Base-by-base conservation (phyloP, 257 asterid genomes). In the Fraxinus excelsior region DNA sequence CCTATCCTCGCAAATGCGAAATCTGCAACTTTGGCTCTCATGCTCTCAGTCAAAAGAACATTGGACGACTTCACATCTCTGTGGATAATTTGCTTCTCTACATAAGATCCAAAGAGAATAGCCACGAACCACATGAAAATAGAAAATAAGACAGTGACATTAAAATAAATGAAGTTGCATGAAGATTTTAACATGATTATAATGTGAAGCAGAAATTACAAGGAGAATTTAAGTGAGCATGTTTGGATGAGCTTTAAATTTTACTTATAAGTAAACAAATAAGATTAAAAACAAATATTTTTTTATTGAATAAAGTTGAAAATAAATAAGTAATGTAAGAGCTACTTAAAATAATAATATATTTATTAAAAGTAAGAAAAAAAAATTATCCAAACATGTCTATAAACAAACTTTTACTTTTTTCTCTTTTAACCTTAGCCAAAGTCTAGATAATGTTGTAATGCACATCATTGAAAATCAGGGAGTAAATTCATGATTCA, bases 11-110 rank as follows among this genome's bases (percentile, higher is more conserved):
- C 99, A 58, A 93, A 96, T 75, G 98, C 99, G 80, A 96, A 96
- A 83, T 96, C 99, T 3, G 99, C 97, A 70, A 96, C 99, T 80
- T 94, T 96, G 72, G 97, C 96, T 79, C 92, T 88, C 89, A 92
- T 83, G 86, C 95, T 88, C 62, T 96, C 99, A 1, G 97, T 96
- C 83, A 96, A 85, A 78, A 96, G 96, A 78, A 96, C 92, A 76
- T 96, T 96, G 23, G 99, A 96, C 51, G 99, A 93, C 91, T 96
- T 96, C 0, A 96, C 94, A 82, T 96, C 99, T 86, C 99, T 87
- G 86, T 96, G 99, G 87, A 96, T 96, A 44, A 96, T 96, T 88
- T 91, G 98, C 91, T 94, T 96, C 89, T 91, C 99, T 96, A 89
- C 73, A 76, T 70, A 42, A 80, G 64, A 64, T 70, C 65, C 38